Evolutionary conservation across 371 early-diverging fungal genomes (phyloP), one percentile per base, ranked within the genome.

Genomic region (Lichtheimia hyalospora): DNA sequence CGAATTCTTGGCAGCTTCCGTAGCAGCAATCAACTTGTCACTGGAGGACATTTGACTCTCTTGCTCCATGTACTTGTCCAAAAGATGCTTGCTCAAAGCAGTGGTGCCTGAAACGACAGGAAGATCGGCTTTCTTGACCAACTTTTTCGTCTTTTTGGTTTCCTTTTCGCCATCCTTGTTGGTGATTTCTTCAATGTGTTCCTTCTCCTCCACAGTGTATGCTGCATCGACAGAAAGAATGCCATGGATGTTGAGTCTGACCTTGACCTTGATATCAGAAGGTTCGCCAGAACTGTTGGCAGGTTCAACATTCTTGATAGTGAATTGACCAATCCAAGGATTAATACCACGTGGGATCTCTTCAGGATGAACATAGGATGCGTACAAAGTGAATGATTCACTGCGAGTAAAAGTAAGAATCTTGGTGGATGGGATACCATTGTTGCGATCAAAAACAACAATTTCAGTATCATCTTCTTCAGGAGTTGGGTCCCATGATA

Each of bases 1-100:
- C 34, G 92, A 84, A 84, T 98, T 98, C 82, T 93, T 91, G 74
- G 88, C 87, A 62, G 92, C 87, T 76, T 96, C 97, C 14, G 97
- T 96, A 65, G 95, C 96, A 50, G 87, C 83, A 40, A 98, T 93
- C 63, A 96, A 86, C 67, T 89, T 87, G 75, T 98, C 97, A 24
- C 86, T 70, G 16, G 89, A 70, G 52, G 77, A 71, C 97, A 98
- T 97, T 66, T 90, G 86, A 67, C 79, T 83, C 83, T 98, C 98
- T 67, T 73, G 68, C 68, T 92, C 92, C 50, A 76, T 72, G 74
- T 89, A 87, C 53, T 84, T 77, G 60, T 79, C 60, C 52, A 96
- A 28, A 46, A 84, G 60, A 23, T 79, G 73, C 51, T 69, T 68
- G 60, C 87, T 73, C 54, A 92, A 73, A 61, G 82, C 73, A 57